phyloP scores from a whole-genome alignment of 2,329 filamentous ascomycete genomes.

The Arthrinium puccinioides region DNA sequence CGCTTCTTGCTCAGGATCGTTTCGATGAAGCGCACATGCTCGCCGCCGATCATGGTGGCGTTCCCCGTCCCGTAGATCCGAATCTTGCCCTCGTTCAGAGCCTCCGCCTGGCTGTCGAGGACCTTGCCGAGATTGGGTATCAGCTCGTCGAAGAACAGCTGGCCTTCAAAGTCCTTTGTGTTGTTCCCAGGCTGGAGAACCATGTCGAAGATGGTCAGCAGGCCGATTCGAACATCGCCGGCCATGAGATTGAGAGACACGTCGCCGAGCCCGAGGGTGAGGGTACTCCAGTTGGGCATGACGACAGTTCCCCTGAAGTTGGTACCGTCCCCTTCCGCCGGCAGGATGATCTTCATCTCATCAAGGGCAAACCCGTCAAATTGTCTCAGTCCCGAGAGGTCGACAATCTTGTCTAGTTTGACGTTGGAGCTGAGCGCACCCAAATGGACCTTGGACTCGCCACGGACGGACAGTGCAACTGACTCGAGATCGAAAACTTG shows the following conservation, averaged over 20 bases:
- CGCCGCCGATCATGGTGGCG: constrained; percentile 30
- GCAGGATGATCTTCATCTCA: constrained; percentile 28
- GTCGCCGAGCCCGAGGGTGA: constrained; percentile 37
- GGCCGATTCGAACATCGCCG: constrained; percentile 31
- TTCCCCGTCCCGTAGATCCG: constrained; percentile 34
- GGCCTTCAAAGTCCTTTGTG: constrained; percentile 29
- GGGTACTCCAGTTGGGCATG: constrained; percentile 35
- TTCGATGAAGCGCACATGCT: constrained; percentile 37
- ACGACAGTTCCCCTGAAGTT: constrained; percentile 35
- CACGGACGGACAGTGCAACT: constrained; percentile 29
- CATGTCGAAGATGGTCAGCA: constrained; percentile 29
- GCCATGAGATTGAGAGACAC: constrained; percentile 35
- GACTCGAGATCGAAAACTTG: constrained; percentile 28
- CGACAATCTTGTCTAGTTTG: constrained; percentile 32
- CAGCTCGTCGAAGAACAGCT: constrained; percentile 31
- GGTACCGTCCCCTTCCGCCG: constrained; percentile 26
- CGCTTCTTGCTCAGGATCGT: constrained; percentile 31
- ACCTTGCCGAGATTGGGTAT: constrained; percentile 33
- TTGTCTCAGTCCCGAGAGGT: constrained; percentile 29
- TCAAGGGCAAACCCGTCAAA: constrained; percentile 30
- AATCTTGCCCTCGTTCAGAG: constrained; percentile 31
- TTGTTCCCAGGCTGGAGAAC: constrained; percentile 35
- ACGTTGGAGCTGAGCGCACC: constrained; percentile 29
- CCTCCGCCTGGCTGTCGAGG: constrained; percentile 26
- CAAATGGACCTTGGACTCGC: constrained; percentile 28